Evolutionary conservation across 2,329 filamentous ascomycete genomes (phyloP).

Genomic region (Sporothrix sp.): DNA sequence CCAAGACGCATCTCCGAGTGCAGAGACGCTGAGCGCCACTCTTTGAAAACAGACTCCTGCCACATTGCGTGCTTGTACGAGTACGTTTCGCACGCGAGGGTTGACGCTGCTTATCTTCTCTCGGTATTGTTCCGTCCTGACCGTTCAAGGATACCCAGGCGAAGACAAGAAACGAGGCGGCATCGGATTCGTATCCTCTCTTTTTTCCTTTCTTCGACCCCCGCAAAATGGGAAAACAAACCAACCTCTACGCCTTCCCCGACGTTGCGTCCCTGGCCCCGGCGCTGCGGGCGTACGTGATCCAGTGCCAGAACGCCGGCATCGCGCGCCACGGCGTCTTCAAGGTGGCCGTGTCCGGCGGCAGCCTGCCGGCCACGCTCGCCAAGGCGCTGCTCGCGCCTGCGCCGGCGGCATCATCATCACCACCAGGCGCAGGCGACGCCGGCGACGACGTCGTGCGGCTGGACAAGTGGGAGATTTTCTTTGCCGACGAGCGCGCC

Average conservation of each 20-base stretch:
- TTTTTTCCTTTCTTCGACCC: too few relatives aligned
- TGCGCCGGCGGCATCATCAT: slow-evolving; percentile 13
- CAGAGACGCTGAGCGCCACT: slow-evolving; percentile 6
- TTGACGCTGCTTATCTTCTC: too few relatives aligned
- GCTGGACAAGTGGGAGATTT: slow-evolving; percentile 91
- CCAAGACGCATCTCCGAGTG: background rate
- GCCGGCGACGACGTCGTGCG: slow-evolving; percentile 52
- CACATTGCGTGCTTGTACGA: background rate
- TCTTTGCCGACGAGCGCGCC: slow-evolving; percentile 95
- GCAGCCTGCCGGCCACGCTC: slow-evolving; percentile 81
- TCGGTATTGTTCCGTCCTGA: too few relatives aligned
- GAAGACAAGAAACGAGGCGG: too few relatives aligned
- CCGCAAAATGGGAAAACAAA: slow-evolving; percentile 43
- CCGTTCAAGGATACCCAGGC: too few relatives aligned
- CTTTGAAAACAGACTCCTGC: background rate
- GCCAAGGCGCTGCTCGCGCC: slow-evolving; percentile 68
- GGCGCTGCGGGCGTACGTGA: slow-evolving; percentile 71
- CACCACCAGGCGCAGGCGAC: slow-evolving; percentile 18
- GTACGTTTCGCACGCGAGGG: slow-evolving; percentile 8
- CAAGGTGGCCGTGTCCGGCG: slow-evolving; percentile 87
- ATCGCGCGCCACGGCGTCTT: slow-evolving; percentile 73
- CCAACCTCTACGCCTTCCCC: slow-evolving; percentile 73
- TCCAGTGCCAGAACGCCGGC: slow-evolving; percentile 71
- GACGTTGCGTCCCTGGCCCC: slow-evolving; percentile 59
- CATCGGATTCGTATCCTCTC: too few relatives aligned